These are phyloP conservation scores for Uronychia binucleata DNA, from an alignment of 73 alveolate species.

Conservation along the genomic window DNA sequence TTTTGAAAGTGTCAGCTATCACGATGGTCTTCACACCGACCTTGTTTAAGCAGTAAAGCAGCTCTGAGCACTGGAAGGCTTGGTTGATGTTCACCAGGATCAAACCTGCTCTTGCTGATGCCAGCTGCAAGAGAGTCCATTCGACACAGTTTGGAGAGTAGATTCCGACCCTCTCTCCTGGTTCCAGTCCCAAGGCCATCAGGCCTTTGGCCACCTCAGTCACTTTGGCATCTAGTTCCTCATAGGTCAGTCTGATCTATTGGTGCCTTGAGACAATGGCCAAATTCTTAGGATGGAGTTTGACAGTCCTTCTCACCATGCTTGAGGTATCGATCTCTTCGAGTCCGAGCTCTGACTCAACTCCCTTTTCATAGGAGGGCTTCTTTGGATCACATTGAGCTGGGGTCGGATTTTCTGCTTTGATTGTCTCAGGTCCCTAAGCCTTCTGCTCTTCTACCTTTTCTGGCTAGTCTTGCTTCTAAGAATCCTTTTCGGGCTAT, in stretches of 20 bases:
- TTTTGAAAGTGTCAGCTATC: constrained; percentile 57
- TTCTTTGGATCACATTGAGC: no score
- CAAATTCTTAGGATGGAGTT: neutral
- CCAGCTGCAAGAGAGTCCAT: constrained; percentile 70
- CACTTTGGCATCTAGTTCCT: constrained; percentile 65
- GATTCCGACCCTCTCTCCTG: constrained; percentile 84
- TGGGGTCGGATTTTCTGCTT: no score
- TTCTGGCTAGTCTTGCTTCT: neutral
- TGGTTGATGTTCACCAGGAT: neutral
- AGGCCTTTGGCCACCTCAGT: constrained; percentile 82
- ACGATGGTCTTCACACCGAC: constrained; percentile 69
- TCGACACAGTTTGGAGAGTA: constrained; percentile 84
- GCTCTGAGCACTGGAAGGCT: constrained; percentile 7
- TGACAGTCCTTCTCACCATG: constrained; percentile 10
- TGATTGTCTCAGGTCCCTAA: no score
- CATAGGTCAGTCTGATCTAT: constrained; percentile 38
- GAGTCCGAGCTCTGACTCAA: constrained; percentile 6
- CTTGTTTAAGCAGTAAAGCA: constrained; percentile 46
- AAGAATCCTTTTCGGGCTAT: neutral
- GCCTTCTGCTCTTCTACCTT: no score
- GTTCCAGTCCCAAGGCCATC: constrained; percentile 76
- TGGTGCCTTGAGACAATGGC: constrained; percentile 18
- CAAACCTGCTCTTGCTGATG: constrained; percentile 63
- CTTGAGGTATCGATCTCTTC: neutral
- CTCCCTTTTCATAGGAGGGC: no score